Evolutionary conservation across 352 stramenopile species (phyloP), one percentile per base, ranked within the genome.

Genomic region (Phytophthora boehmeriae): DNA sequence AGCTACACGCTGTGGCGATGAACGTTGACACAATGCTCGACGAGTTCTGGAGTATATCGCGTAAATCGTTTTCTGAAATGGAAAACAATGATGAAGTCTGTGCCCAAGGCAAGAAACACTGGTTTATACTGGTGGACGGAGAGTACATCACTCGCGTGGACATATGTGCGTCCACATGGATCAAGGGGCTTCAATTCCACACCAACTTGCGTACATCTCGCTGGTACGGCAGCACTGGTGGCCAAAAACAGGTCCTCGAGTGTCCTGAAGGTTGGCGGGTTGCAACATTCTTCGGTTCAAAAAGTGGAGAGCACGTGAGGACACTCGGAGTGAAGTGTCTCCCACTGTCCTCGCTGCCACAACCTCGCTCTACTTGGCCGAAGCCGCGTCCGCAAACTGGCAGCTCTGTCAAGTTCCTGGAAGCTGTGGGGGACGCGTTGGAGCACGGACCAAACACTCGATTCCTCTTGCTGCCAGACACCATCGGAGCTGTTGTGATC

Each of bases 151-250:
- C 65, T 4, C 63, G 50, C 20, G 66, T 86, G 0, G 73, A 81
- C 38, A 59, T 81, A 2, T 58, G 73, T 1, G 71, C 73, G 0
- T 66, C 66, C 54, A 64, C 63, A 23, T 86, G 68, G 68, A 68
- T 86, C 39, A 67, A 86, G 23, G 76, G 73, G 4, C 41, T 86
- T 8, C 68, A 76, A 25, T 66, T 86, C 39, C 71, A 81, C 58
- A 86, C 76, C 11, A 86, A 83, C 42, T 17, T 64, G 17, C 70
- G 71, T 1, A 68, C 59, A 4, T 70, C 76, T 16, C 67, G 64
- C 3, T 83, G 76, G 76, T 80, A 63, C 20, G 76, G 76, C 9
- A 73, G 76, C n/a, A 75, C 71, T 44, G 73, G 76, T 9, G 76
- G 76, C 8, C 19, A 71, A 17, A 27, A 77, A 5, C 55, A 79